Percentiles rank a stretch among this genome's conserved stretches.
Evolutionary conservation across 1,139 yeast species (phyloP).

Genomic region (Torulaspora pretoriensis): DNA sequence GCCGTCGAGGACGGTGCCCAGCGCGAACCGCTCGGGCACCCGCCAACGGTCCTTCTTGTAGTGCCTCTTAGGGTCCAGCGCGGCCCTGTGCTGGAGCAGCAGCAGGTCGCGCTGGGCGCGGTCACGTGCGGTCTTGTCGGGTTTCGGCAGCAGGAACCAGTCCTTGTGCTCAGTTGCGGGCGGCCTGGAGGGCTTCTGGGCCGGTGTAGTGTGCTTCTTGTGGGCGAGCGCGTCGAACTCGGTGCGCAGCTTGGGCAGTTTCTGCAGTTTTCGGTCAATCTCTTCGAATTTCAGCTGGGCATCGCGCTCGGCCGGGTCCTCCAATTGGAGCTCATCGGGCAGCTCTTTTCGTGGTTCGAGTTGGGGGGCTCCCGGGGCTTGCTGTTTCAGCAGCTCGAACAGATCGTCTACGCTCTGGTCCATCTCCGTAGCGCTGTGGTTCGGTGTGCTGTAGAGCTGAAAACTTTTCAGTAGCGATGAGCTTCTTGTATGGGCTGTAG

Average conservation of each 20-base stretch:
- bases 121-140: slow-evolving; percentile 60
- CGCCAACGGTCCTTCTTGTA: slow-evolving; percentile 85
- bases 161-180: slow-evolving; percentile 26
- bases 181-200: slow-evolving; percentile 3
- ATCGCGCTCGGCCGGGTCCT: slow-evolving; percentile 18
- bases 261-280: slow-evolving; percentile 29
- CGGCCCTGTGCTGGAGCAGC: slow-evolving; percentile 79
- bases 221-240: slow-evolving; percentile 1
- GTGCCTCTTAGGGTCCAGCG: slow-evolving; percentile 92
- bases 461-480: slow-evolving; percentile 1
- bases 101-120: slow-evolving; percentile 71
- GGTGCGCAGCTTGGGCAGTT: slow-evolving; percentile 25
- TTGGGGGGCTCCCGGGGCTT: background rate
- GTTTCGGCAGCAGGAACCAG: slow-evolving; percentile 84
- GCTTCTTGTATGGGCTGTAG: background rate
- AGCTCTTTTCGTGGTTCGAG: background rate
- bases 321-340: slow-evolving; percentile 12
- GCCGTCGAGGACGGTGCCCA: slow-evolving; percentile 85
- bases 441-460: background rate
- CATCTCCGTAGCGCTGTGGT: slow-evolving; percentile 5
- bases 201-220: background rate
- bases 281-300: slow-evolving; percentile 26
- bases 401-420: slow-evolving; percentile 11
- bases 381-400: slow-evolving; percentile 9
- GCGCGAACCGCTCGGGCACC: slow-evolving; percentile 75